Evolutionary conservation across 1,284 basidiomycete species (phyloP).

Genomic region (Ceraceosorus guamensis): DNA sequence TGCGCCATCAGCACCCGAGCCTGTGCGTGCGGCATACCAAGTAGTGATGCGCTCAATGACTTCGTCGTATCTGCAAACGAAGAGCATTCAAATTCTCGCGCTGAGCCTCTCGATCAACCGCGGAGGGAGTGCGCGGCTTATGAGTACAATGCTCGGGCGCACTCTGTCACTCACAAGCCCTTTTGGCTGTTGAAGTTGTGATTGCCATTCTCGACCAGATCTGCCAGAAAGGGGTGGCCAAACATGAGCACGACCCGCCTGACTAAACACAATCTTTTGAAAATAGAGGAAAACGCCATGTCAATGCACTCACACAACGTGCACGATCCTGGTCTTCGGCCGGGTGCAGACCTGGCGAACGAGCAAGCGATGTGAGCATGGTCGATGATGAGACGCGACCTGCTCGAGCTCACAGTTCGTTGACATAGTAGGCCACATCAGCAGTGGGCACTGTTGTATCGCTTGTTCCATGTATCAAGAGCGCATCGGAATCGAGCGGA

Average conservation of each 20-base stretch:
- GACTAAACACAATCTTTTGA: neutral
- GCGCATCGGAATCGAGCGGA: slow-evolving; percentile 26
- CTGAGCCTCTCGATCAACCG: too few species aligned
- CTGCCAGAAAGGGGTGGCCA: neutral
- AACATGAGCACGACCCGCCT: neutral
- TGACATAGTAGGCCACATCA: slow-evolving; percentile 23
- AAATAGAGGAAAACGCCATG: neutral
- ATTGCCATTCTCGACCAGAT: slow-evolving; percentile 8
- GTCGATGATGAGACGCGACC: slow-evolving; percentile 25
- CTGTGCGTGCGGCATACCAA: too few species aligned
- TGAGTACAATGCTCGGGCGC: too few species aligned
- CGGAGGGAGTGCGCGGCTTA: too few species aligned
- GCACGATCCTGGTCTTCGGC: slow-evolving; percentile 17
- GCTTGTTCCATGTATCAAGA: slow-evolving; percentile 28
- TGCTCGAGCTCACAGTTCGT: slow-evolving; percentile 20
- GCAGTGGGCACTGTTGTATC: slow-evolving; percentile 29
- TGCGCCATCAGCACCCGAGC: too few species aligned
- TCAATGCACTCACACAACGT: slow-evolving; percentile 24
- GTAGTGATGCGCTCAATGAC: too few species aligned
- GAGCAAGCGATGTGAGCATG: slow-evolving; percentile 22
- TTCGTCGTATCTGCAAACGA: too few species aligned
- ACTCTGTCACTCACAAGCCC: too few species aligned
- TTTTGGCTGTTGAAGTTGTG: slow-evolving; percentile 1
- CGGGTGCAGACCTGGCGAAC: too few species aligned
- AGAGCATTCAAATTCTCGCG: too few species aligned